Percentiles rank a stretch among this genome's conserved stretches.
Evolutionary conservation across 352 stramenopile genomes (phyloP).

Genomic region (Thraustochytrium striatum): DNA sequence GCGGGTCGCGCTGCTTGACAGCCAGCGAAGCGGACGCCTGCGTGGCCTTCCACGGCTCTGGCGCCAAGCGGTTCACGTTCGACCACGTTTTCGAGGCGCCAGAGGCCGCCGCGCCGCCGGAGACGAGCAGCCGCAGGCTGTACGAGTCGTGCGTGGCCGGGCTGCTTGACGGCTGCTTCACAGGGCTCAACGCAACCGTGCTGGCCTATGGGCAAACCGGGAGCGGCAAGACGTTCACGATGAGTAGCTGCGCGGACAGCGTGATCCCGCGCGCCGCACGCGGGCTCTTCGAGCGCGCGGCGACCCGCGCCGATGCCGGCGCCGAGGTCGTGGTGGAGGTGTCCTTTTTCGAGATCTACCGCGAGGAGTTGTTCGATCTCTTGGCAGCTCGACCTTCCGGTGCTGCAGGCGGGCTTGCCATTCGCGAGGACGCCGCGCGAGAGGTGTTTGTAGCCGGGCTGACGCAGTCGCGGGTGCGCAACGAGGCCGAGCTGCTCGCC

Average conservation of each 20-base stretch:
- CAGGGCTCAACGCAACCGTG: slow-evolving; percentile 53
- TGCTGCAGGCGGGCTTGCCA: slow-evolving; percentile 19
- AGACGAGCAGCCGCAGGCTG: slow-evolving; percentile 6
- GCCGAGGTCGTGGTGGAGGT: slow-evolving; percentile 40
- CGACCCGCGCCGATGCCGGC: neutral
- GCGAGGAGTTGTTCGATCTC: slow-evolving; percentile 51
- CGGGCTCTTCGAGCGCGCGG: slow-evolving; percentile 39
- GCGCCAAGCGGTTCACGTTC: slow-evolving; percentile 49
- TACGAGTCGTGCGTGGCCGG: slow-evolving; percentile 50
- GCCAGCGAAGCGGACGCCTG: neutral
- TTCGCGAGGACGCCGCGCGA: slow-evolving; percentile 35
- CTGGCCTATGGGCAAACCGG: slow-evolving; percentile 55
- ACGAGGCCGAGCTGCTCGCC: slow-evolving; percentile 39
- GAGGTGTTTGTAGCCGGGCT: slow-evolving; percentile 46
- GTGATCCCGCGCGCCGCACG: slow-evolving; percentile 51
- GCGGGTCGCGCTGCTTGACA: neutral
- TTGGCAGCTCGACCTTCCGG: slow-evolving; percentile 32
- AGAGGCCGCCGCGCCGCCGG: neutral
- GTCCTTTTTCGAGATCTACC: slow-evolving; percentile 55
- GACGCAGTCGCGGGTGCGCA: slow-evolving; percentile 33
- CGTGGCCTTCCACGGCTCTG: neutral
- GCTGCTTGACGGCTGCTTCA: slow-evolving; percentile 46
- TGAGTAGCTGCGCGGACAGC: slow-evolving; percentile 36
- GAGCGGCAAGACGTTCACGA: slow-evolving; percentile 54
- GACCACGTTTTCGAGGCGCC: slow-evolving; percentile 51